phyloP scores from a whole-genome alignment of 208 protist genomes.

The Entamoeba dispar region DNA sequence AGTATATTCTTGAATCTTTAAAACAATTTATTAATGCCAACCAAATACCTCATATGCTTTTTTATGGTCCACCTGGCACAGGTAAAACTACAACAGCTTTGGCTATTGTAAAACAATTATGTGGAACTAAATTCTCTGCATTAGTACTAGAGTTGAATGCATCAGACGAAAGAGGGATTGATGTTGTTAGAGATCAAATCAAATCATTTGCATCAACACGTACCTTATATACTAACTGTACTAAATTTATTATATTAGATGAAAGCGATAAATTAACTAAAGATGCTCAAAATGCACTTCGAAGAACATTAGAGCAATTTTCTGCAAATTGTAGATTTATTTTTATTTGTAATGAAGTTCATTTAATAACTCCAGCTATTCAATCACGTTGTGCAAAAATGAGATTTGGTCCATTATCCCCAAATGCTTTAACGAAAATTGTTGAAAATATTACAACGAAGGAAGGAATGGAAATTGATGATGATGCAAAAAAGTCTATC shows the following conservation, averaged over 20 bases:
- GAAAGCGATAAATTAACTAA: constrained; percentile 90
- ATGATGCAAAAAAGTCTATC: not conserved
- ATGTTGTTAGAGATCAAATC: constrained; percentile 85
- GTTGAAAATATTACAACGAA: not conserved
- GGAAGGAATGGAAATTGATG: not conserved
- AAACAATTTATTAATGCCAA: not conserved
- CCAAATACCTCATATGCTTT: constrained; percentile 88
- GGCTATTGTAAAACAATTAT: constrained; percentile 79
- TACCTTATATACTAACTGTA: constrained; percentile 13
- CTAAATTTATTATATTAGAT: constrained; percentile 97
- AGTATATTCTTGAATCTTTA: not conserved
- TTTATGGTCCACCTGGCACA: constrained; percentile 74
- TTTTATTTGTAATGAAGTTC: constrained; percentile 96
- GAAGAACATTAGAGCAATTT: constrained; percentile 84
- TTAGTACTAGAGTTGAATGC: constrained; percentile 96
- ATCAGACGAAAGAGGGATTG: constrained; percentile 88
- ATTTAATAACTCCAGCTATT: constrained; percentile 89
- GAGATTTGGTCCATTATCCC: constrained; percentile 56
- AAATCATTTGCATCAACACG: constrained; percentile 68
- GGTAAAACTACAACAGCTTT: constrained; percentile 94
- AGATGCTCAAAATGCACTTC: constrained; percentile 83
- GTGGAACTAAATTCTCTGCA: constrained; percentile 54
- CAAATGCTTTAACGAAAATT: not conserved
- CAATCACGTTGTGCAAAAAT: constrained; percentile 97
- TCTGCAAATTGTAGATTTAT: constrained; percentile 88